Evolutionary conservation across 768 basidiomycete species (phyloP), one percentile per base, ranked within the genome.

Genomic region (Lanmaoa rubissima): DNA sequence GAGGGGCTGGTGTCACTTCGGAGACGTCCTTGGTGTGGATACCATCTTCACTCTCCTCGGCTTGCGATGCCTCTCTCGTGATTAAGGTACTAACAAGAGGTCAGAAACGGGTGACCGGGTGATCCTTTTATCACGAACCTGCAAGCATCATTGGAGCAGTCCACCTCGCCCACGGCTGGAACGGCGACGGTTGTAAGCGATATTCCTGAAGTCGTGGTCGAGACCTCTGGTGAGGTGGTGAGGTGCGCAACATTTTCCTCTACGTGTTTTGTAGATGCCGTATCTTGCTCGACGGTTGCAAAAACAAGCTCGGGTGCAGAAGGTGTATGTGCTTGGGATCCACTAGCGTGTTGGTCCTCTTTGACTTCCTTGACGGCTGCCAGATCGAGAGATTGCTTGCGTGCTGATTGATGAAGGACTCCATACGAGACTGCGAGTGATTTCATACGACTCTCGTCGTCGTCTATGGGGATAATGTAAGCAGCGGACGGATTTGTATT

Each of bases 81-180:
- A 24, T 35, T 26, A 19, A 35, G 9, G 32, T 35, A n/a, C 61
- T 62, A 34, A 8, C 14, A 36, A 49, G 17, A 10, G 4, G 28
- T 61, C 14, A 54, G 19, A 10, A 14, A 1, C 13, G 1, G 13
- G 2, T 1, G 34, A 34, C 34, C 3, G 1, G 3, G 2, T 12
- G 17, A 34, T 14, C 0, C 5, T 28, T 35, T 28, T 10, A 31
- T 31, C 28, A 55, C 58, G 16, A 11, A 63, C 62, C 62, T 55
- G 19, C 19, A 19, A 32, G 17, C 11, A n/a, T 52, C 21, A 13
- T 17, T 24, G 11, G 39, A 26, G 2, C 3, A 17, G 35, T 42
- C 36, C 13, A 24, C 32, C 16, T 42, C n/a, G n/a, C n/a, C 16
- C 4, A 11, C 9, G 8, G 38, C 21, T 13, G 47, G 42, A 28